phyloP scores from a whole-genome alignment of 2,329 filamentous ascomycete species.

The Pseudogymnoascus verrucosus region DNA sequence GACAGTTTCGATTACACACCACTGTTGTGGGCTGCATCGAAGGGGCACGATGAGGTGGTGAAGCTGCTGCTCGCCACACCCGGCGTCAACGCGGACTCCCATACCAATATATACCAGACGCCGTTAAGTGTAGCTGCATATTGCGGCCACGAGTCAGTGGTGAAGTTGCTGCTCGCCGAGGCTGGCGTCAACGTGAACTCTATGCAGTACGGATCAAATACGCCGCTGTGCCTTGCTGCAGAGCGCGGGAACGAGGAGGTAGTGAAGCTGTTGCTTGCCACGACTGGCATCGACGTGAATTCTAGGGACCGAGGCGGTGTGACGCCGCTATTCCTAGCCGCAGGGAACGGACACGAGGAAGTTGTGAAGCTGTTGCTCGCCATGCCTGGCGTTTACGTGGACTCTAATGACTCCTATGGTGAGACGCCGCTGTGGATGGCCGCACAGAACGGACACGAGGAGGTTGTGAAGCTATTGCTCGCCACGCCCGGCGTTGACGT shows the following conservation, averaged over 20 bases:
- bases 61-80: too few species aligned
- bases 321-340: slow-evolving; percentile 10
- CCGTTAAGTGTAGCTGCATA: too few species aligned
- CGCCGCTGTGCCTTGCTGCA: too few species aligned
- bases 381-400: too few species aligned
- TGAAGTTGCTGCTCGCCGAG: slow-evolving; percentile 9
- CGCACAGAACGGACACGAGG: slow-evolving; percentile 17
- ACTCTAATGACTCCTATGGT: too few species aligned
- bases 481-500: too few species aligned
- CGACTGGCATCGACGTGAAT: neutral
- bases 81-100: too few species aligned
- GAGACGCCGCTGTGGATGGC: too few species aligned
- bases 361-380: slow-evolving; percentile 11
- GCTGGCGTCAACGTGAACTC: too few species aligned
- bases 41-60: too few species aligned
- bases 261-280: slow-evolving; percentile 16
- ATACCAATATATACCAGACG: too few species aligned
- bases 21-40: slow-evolving; percentile 13
- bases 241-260: slow-evolving; percentile 22
- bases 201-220: too few species aligned
- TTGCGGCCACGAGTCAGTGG: slow-evolving; percentile 5
- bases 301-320: neutral
- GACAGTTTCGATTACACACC: slow-evolving; percentile 19
- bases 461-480: slow-evolving; percentile 22
- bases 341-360: neutral